phyloP scores from a whole-genome alignment of 1,139 yeast species.

The Debaryomyces sp. region DNA sequence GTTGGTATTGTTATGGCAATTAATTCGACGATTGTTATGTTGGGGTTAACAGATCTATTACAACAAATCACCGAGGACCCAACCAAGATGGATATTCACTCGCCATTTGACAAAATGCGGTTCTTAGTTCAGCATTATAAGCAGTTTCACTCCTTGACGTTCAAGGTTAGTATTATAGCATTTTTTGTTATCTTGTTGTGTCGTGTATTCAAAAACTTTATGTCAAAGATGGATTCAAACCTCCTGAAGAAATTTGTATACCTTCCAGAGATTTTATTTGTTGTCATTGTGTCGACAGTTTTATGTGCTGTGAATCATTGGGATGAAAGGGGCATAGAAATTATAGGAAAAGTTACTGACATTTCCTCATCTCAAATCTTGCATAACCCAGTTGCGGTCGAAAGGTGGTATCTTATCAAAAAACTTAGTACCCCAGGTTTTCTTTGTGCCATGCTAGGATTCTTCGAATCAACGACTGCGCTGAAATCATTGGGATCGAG shows the following conservation, averaged over 20 bases:
- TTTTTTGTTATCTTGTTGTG: constrained; percentile 45
- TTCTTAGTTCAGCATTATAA: constrained; percentile 49
- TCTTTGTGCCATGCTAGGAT: constrained; percentile 84
- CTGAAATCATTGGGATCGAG: constrained; percentile 75
- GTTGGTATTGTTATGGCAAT: constrained; percentile 91
- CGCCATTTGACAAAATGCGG: constrained; percentile 70
- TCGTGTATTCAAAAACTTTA: constrained; percentile 44
- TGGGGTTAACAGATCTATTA: constrained; percentile 59
- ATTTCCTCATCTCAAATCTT: constrained; percentile 24
- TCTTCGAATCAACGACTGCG: constrained; percentile 93
- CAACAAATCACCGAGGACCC: constrained; percentile 37
- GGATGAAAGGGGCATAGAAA: constrained; percentile 59
- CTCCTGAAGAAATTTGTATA: constrained; percentile 41
- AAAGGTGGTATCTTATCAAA: constrained; percentile 37
- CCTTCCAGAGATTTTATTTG: constrained; percentile 82
- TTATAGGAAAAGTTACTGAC: constrained; percentile 66
- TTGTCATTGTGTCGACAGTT: constrained; percentile 65
- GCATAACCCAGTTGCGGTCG: constrained; percentile 37
- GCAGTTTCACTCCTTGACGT: constrained; percentile 55
- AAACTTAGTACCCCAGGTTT: constrained; percentile 60
- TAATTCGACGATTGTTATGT: constrained; percentile 70
- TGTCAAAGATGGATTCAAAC: constrained; percentile 18
- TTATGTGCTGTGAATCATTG: constrained; percentile 58
- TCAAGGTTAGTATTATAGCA: constrained; percentile 52
- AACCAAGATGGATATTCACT: constrained; percentile 59